Percentiles rank a stretch among this genome's conserved stretches.
phyloP scores from a whole-genome alignment of 345 rosid genomes.

The Brassica napus region DNA sequence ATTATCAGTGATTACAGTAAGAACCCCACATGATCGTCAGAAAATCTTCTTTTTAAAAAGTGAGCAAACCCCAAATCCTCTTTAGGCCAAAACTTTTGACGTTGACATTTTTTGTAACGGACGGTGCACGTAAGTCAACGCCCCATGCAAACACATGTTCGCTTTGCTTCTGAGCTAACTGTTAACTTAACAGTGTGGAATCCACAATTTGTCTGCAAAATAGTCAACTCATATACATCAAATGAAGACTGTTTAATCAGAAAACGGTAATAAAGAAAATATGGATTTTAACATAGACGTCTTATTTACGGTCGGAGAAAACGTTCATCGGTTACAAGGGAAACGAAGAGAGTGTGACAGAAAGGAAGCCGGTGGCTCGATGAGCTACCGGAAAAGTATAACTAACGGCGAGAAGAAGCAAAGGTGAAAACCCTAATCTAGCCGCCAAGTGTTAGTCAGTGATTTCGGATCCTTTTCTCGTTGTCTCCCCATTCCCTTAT shows the following conservation, averaged over 20 bases:
- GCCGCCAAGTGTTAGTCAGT: too few relatives aligned
- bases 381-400: too few relatives aligned
- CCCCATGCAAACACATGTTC: constrained; percentile 33
- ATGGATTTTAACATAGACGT: too few relatives aligned
- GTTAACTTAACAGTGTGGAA: constrained; percentile 37
- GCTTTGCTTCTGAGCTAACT: constrained; percentile 36
- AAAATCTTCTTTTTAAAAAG: constrained; percentile 7
- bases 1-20: constrained; percentile 1
- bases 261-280: too few relatives aligned
- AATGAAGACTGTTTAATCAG: neutral
- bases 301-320: too few relatives aligned
- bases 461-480: too few relatives aligned
- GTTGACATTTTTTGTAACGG: constrained; percentile 12
- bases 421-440: too few relatives aligned
- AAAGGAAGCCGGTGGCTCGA: too few relatives aligned
- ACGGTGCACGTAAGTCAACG: constrained; percentile 36
- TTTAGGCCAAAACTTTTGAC: neutral
- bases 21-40: constrained; percentile 25
- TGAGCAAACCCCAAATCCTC: neutral
- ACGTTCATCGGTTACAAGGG: too few relatives aligned
- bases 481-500: too few relatives aligned
- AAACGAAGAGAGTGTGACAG: too few relatives aligned
- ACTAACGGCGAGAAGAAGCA: too few relatives aligned
- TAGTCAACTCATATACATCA: neutral
- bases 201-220: constrained; percentile 14